Evolutionary conservation across 177 flowering plant genomes (phyloP).

Genomic region (Vitis hybrid): DNA sequence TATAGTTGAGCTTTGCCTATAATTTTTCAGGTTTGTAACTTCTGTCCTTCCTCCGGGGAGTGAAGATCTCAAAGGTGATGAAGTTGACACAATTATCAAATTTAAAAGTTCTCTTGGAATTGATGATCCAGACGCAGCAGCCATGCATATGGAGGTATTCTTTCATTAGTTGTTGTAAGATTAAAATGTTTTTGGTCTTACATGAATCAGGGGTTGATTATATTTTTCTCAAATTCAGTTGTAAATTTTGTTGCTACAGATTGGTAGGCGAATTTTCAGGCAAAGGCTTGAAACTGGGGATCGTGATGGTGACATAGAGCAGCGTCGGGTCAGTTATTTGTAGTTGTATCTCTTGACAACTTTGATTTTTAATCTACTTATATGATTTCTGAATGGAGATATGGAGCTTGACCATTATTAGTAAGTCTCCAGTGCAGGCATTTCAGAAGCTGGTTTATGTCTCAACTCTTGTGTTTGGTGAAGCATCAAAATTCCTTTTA

Average conservation of each 20-base stretch:
- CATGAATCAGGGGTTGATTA: not conserved
- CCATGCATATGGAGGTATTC: slow-evolving; percentile 92
- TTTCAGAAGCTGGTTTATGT: slow-evolving; percentile 98
- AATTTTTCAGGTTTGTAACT: slow-evolving; percentile 59
- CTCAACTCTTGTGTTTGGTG: slow-evolving; percentile 93
- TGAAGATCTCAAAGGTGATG: slow-evolving; percentile 81
- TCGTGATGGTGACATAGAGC: slow-evolving; percentile 75
- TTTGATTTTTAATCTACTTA: not conserved
- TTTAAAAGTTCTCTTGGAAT: slow-evolving; percentile 89
- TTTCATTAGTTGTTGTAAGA: not conserved
- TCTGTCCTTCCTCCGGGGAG: slow-evolving; percentile 79
- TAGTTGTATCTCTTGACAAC: not conserved
- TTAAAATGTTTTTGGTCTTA: not conserved
- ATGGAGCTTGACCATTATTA: slow-evolving; percentile 52
- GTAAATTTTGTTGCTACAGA: slow-evolving; percentile 33
- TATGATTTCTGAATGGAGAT: slow-evolving; percentile 4
- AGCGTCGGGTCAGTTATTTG: slow-evolving; percentile 77
- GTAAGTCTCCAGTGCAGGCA: slow-evolving; percentile 86
- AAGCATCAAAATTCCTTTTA: slow-evolving; percentile 89
- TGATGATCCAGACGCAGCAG: slow-evolving; percentile 98
- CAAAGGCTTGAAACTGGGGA: slow-evolving; percentile 97
- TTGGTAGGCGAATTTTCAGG: slow-evolving; percentile 86
- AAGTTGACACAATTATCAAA: slow-evolving; percentile 70
- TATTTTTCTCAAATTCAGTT: not conserved
- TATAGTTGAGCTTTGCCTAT: not conserved